Percentiles rank a stretch among this genome's conserved stretches.
Evolutionary conservation across 2,329 filamentous ascomycete genomes (phyloP).

Genomic region (Penicillium sp.): DNA sequence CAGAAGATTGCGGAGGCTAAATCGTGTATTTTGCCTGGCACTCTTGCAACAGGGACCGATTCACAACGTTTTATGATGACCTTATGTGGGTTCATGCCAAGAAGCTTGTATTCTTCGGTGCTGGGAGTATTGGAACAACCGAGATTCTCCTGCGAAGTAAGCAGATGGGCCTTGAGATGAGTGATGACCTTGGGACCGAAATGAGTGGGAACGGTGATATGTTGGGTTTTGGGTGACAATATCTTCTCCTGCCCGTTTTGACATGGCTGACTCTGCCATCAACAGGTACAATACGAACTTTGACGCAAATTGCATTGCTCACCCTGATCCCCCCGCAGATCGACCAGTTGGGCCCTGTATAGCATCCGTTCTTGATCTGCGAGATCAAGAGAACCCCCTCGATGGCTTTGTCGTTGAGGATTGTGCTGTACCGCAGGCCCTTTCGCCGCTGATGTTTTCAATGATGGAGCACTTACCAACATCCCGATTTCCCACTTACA

Average conservation of each 20-base stretch:
- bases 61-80: constrained; percentile 60
- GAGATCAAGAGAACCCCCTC: constrained; percentile 7
- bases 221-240: constrained; percentile 8
- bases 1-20: constrained; percentile 61
- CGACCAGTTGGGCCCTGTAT: constrained; percentile 18
- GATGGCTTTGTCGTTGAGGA: constrained; percentile 24
- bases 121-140: constrained; percentile 67
- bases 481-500: too few relatives aligned
- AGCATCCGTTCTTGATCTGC: constrained; percentile 21
- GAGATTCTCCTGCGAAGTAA: constrained; percentile 68
- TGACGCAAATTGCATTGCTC: constrained; percentile 8
- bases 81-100: constrained; percentile 69
- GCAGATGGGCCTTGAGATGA: constrained; percentile 62
- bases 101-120: constrained; percentile 67
- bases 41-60: constrained; percentile 59
- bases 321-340: too few relatives aligned
- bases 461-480: neutral
- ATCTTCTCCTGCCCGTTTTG: neutral
- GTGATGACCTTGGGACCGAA: constrained; percentile 56
- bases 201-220: constrained; percentile 15
- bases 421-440: constrained; percentile 19
- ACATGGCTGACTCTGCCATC: neutral
- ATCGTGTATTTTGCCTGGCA: constrained; percentile 69
- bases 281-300: constrained; percentile 44
- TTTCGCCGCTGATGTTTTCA: constrained; percentile 14